Conservation (phyloP, 1,284 basidiomycete genomes). For the Irpex rosettiformis region DNA sequence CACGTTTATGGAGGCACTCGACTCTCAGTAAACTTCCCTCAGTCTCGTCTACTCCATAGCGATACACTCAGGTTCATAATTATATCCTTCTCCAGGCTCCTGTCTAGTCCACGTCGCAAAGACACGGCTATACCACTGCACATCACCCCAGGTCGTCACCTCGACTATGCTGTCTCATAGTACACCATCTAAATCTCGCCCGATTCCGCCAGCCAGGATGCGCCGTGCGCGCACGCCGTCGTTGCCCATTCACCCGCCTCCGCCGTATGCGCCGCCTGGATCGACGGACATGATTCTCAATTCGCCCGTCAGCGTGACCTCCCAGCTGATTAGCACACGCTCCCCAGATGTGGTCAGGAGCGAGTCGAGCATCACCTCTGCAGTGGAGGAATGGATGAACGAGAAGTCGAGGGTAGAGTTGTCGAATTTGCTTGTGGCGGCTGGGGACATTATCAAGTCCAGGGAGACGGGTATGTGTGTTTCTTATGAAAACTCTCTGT, state of each 20-base stretch:
- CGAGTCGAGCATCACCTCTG: conserved; percentile 17
- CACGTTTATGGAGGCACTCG: neutral
- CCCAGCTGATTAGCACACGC: conserved; percentile 21
- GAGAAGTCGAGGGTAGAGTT: conserved; percentile 72
- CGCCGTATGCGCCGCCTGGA: conserved; percentile 41
- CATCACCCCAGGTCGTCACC: neutral
- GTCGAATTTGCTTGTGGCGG: conserved; percentile 60
- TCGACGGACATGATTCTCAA: conserved; percentile 33
- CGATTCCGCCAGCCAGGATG: conserved; percentile 57
- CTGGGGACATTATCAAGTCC: conserved; percentile 70
- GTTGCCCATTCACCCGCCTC: conserved; percentile 42
- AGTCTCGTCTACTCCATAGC: neutral
- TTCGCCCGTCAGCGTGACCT: conserved; percentile 36
- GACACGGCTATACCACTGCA: too few relatives aligned
- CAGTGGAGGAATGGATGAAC: conserved; percentile 46
- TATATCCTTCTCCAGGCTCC: too few relatives aligned
- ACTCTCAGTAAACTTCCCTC: neutral
- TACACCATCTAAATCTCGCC: conserved; percentile 37
- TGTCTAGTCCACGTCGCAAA: too few relatives aligned
- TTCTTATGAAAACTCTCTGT: neutral
- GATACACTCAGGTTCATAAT: too few relatives aligned
- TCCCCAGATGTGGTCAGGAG: conserved; percentile 14
- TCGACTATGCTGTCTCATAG: conserved; percentile 41
- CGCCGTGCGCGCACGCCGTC: conserved; percentile 43
- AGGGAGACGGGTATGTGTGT: conserved; percentile 63